Evolutionary conservation across 345 rosid genomes (phyloP), one percentile per base, ranked within the genome.

Genomic region (Raphanus sativus): DNA sequence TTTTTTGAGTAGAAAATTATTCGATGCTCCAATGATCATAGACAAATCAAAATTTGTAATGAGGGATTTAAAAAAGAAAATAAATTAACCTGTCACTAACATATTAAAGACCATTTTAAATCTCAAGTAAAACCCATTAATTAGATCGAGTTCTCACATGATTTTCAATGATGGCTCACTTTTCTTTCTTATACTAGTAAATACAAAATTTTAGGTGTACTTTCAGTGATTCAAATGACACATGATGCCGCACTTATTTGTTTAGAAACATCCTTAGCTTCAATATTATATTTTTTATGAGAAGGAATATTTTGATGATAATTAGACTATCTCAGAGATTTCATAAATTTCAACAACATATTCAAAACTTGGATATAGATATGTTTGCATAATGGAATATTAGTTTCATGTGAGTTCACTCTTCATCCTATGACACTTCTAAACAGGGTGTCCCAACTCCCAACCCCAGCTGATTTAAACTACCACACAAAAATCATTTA

Each of bases 181-280:
- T 76, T 75, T 69, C 16, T 75, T 45, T 60, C 70, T 69, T 76
- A 69, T 68, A 34, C 52, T 28, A 28, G 21, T 62, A 76, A 38
- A 70, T 62, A 36, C 70, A 77, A 76, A 61, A 48, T 62, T 15
- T 42, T 28, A 75, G 25, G 45, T 29, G 72, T 67, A 75, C 48
- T 11, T 56, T 38, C 25, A 42, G 73, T 75, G 34, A 42, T 67
- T 58, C 52, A 67, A 68, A 8, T 67, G 28, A 45, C 74, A 68
- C 68, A 75, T 68, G 68, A 75, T 67, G 34, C 79, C 62, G 61
- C 50, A 60, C 55, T 68, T 16, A 59, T 59, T 29, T 67, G 25
- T 42, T 17, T 59, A 16, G 12, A 59, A 75, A 3, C 73, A 75
- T 40, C 59, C 13, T 66, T 65, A 75, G 0, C 29, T 58, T 58